A percentile compares a stretch with the other conserved stretches of the same genome.
Conservation (phyloP, 78 protist genomes). For the Dictyostelium firmibasis region DNA sequence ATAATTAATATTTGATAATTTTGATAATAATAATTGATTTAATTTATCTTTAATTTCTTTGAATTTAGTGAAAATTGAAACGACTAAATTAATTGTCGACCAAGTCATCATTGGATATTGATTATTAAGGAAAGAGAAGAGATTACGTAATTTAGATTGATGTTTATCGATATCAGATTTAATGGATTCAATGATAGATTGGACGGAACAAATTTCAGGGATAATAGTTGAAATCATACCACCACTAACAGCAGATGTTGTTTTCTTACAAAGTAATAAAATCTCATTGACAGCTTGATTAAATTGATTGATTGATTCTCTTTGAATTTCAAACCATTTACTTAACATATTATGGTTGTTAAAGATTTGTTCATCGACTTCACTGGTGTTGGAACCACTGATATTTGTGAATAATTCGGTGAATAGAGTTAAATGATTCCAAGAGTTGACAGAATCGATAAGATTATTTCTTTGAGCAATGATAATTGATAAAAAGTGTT, state of each 20-base stretch:
- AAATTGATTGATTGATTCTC: background rate
- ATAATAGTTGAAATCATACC: constrained; percentile 5
- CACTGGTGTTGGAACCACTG: background rate
- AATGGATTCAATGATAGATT: background rate
- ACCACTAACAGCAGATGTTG: background rate
- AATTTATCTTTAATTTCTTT: background rate
- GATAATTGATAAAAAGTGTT: constrained; percentile 5
- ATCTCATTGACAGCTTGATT: background rate
- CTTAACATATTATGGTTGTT: background rate
- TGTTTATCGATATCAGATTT: background rate
- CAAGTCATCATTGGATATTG: constrained; percentile 8
- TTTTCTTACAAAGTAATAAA: background rate
- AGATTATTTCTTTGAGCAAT: constrained; percentile 9
- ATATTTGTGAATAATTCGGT: background rate
- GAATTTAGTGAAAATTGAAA: background rate
- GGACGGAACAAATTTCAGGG: background rate
- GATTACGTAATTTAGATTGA: constrained; percentile 14
- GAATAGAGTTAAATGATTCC: background rate
- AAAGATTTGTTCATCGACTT: background rate
- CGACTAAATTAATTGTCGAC: background rate
- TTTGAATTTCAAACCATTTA: background rate
- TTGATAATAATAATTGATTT: background rate
- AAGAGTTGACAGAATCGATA: background rate
- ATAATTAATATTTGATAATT: background rate
- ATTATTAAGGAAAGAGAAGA: background rate